Percentiles rank a stretch among this genome's conserved stretches.
These are phyloP conservation scores for Pichia nanzhaoensis DNA, from an alignment of 805 yeast species.

Conservation along the genomic window DNA sequence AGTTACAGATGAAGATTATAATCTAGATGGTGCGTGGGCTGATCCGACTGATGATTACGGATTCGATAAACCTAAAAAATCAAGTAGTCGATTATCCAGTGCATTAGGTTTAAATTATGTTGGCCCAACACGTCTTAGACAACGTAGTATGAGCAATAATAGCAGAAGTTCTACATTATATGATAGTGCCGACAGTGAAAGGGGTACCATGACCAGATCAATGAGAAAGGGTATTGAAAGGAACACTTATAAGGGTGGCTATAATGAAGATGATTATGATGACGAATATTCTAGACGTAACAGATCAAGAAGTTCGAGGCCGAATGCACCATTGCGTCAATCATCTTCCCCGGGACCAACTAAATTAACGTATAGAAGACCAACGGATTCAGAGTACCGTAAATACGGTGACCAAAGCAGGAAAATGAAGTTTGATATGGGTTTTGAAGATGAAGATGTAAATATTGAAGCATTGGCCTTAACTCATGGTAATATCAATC, in stretches of 20 bases:
- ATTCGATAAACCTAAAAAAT: constrained; percentile 5
- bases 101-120: constrained; percentile 1
- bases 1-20: constrained; percentile 32
- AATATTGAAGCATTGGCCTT: constrained; percentile 57
- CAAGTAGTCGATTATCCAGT: constrained; percentile 3
- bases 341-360: constrained; percentile 11
- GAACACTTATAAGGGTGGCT: constrained; percentile 1
- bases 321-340: constrained; percentile 4
- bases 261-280: constrained; percentile 8
- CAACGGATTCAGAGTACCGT: constrained; percentile 46
- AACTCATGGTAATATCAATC: constrained; percentile 51
- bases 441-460: constrained; percentile 49
- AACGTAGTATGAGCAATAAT: constrained; percentile 3
- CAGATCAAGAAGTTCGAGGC: constrained; percentile 3
- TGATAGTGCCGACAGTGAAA: neutral
- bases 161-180: neutral
- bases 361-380: constrained; percentile 42
- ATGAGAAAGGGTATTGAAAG: constrained; percentile 14
- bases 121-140: constrained; percentile 1
- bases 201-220: constrained; percentile 11
- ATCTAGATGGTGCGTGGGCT: constrained; percentile 20
- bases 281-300: constrained; percentile 5
- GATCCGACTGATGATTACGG: constrained; percentile 15
- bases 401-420: constrained; percentile 46
- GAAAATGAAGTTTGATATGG: constrained; percentile 43